Evolutionary conservation across 2,329 filamentous ascomycete species (phyloP).

Genomic region (Alternaria viburni): DNA sequence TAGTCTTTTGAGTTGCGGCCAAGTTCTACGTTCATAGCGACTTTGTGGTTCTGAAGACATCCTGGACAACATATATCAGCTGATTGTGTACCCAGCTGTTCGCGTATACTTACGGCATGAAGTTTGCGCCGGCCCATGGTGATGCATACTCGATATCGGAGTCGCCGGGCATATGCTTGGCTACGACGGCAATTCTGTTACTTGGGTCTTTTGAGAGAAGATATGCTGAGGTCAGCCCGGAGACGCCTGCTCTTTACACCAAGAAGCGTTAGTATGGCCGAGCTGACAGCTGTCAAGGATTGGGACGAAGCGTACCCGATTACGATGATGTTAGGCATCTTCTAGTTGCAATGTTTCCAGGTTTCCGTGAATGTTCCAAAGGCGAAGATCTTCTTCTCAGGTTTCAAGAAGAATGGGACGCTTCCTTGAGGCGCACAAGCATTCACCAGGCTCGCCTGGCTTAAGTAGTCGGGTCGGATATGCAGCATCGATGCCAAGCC

Average conservation of each 20-base stretch:
- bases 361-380: background rate
- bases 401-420: background rate
- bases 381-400: background rate
- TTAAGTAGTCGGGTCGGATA: background rate
- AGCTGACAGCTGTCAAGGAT: background rate
- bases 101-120: constrained; percentile 12
- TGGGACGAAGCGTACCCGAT: constrained; percentile 48
- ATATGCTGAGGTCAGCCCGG: constrained; percentile 69
- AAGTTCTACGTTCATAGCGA: constrained; percentile 35
- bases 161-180: constrained; percentile 92
- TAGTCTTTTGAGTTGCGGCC: constrained; percentile 50
- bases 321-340: constrained; percentile 49
- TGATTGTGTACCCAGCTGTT: background rate
- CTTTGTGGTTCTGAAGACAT: constrained; percentile 5
- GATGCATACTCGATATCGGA: constrained; percentile 91
- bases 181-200: constrained; percentile 58
- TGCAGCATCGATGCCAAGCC: background rate
- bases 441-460: background rate
- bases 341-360: background rate
- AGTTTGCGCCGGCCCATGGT: constrained; percentile 85
- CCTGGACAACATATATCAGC: background rate
- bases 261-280: background rate
- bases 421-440: background rate
- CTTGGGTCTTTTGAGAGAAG: constrained; percentile 55
- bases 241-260: constrained; percentile 65